phyloP scores from a whole-genome alignment of 345 rosid genomes.

The Moricandia moricandioides region DNA sequence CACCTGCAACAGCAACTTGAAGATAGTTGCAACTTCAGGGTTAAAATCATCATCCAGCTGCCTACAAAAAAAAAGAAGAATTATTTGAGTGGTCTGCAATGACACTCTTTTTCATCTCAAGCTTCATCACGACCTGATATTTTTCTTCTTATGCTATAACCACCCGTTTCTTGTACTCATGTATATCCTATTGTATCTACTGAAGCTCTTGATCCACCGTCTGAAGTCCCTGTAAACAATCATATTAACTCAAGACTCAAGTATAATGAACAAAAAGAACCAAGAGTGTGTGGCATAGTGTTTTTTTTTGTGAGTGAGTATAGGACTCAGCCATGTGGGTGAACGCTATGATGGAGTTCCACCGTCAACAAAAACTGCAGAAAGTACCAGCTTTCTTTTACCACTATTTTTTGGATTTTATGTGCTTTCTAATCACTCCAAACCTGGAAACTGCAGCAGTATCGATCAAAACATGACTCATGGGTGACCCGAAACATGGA shows the following conservation, averaged over 20 bases:
- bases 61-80: too few relatives aligned
- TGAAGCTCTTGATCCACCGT: slow-evolving; percentile 63
- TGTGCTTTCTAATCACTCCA: slow-evolving; percentile 68
- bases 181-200: slow-evolving; percentile 66
- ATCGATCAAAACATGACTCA: slow-evolving; percentile 36
- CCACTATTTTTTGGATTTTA: slow-evolving; percentile 37
- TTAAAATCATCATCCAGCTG: too few relatives aligned
- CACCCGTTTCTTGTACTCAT: slow-evolving; percentile 49
- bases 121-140: slow-evolving; percentile 49
- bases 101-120: slow-evolving; percentile 64
- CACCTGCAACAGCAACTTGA: too few relatives aligned
- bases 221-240: slow-evolving; percentile 53
- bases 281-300: too few relatives aligned
- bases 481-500: slow-evolving; percentile 28
- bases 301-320: background rate
- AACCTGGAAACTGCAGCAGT: slow-evolving; percentile 65
- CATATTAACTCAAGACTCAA: background rate
- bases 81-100: too few relatives aligned
- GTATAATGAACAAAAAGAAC: background rate
- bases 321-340: background rate
- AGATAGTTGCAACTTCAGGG: too few relatives aligned
- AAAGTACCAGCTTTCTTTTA: too few relatives aligned
- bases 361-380: too few relatives aligned
- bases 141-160: slow-evolving; percentile 66
- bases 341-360: too few relatives aligned